Percentiles rank a stretch among this genome's conserved stretches.
These are phyloP conservation scores for Pyrenopolyporus hunteri DNA, from an alignment of 495 filamentous ascomycete species.

Conservation along the genomic window DNA sequence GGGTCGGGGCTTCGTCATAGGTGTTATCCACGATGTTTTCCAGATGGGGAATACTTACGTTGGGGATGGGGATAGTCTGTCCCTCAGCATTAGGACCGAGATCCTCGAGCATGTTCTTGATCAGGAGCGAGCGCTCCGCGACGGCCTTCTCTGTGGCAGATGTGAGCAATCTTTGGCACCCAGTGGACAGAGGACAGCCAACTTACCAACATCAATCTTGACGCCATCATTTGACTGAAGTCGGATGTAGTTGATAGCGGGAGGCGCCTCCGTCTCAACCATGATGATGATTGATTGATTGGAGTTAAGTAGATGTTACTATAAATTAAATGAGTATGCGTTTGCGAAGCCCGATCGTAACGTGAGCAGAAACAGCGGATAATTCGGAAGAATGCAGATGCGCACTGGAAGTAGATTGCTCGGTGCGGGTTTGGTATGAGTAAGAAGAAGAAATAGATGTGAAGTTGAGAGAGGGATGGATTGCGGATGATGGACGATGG, in stretches of 20 bases:
- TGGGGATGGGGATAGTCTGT: constrained; percentile 82
- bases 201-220: constrained; percentile 43
- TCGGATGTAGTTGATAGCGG: constrained; percentile 21
- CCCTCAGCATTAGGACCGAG: constrained; percentile 70
- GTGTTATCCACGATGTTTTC: background rate
- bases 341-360: constrained; percentile 6
- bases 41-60: constrained; percentile 62
- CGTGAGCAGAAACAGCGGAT: too few relatives aligned
- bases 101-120: constrained; percentile 98
- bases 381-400: background rate
- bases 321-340: constrained; percentile 3
- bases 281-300: constrained; percentile 17
- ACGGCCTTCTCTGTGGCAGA: constrained; percentile 71
- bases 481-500: background rate
- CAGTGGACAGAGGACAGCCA: background rate
- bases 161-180: constrained; percentile 20
- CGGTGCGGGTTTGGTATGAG: constrained; percentile 1
- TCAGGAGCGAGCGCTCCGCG: constrained; percentile 88
- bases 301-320: background rate
- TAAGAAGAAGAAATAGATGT: background rate
- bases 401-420: too few relatives aligned
- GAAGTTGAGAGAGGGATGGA: constrained; percentile 5
- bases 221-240: constrained; percentile 38
- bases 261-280: constrained; percentile 27
- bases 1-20: background rate